These are phyloP conservation scores for Annulohypoxylon moriforme DNA, from an alignment of 495 filamentous ascomycete genomes.

Conservation along the genomic window DNA sequence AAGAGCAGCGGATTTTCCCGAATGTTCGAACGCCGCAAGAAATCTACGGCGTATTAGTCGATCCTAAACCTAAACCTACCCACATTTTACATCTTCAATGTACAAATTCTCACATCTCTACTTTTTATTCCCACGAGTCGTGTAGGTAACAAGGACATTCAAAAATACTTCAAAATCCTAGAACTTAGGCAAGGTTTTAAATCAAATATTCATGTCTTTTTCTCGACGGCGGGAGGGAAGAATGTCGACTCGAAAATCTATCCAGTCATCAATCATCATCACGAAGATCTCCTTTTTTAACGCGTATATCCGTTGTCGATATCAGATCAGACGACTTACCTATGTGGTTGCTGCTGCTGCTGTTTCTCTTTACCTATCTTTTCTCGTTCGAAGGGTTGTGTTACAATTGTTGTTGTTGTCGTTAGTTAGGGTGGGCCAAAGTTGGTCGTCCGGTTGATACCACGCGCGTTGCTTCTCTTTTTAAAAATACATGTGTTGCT, in stretches of 20 bases:
- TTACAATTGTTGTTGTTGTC: not conserved
- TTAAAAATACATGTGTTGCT: conserved; percentile 3
- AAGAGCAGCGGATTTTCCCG: conserved; percentile 47
- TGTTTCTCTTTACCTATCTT: not conserved
- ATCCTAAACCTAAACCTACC: not conserved
- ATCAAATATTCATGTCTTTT: conserved; percentile 1
- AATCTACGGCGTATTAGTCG: conserved; percentile 44
- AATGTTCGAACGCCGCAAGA: conserved; percentile 51
- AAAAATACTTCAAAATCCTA: conserved; percentile 14
- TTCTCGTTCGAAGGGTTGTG: conserved; percentile 1
- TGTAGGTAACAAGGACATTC: conserved; percentile 7
- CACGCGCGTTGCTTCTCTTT: conserved; percentile 12
- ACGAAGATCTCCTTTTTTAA: conserved; percentile 9
- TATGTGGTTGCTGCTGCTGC: not conserved
- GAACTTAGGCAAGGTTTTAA: conserved; percentile 7
- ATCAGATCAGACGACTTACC: no score
- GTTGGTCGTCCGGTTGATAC: conserved; percentile 27
- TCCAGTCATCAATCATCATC: conserved; percentile 8
- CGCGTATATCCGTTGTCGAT: conserved; percentile 21
- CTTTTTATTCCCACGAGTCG: conserved; percentile 10
- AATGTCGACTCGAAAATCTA: conserved; percentile 2
- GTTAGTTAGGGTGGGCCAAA: not conserved
- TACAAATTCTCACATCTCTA: conserved; percentile 37
- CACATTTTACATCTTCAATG: conserved; percentile 9
- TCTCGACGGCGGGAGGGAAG: not conserved